These are phyloP conservation scores for Eurotiales sp. DNA, from an alignment of 2,329 filamentous ascomycete species.

Conservation along the genomic window DNA sequence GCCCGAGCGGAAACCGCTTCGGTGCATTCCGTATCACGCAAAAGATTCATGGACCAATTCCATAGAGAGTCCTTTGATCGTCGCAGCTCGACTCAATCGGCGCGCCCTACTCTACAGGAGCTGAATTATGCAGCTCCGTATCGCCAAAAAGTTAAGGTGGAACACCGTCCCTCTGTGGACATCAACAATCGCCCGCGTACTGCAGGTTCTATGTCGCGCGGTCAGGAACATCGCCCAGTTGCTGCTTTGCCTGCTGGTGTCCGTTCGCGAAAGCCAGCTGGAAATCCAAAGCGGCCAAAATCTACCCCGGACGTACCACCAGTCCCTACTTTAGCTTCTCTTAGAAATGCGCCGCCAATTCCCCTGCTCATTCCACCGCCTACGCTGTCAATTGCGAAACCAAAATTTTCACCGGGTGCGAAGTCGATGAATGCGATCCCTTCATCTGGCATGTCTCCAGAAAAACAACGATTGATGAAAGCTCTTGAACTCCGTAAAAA, in stretches of 20 bases:
- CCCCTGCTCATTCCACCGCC: conserved; percentile 39
- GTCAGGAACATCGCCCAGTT: conserved; percentile 61
- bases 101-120: conserved; percentile 43
- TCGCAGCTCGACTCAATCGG: conserved; percentile 39
- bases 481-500: conserved; percentile 86
- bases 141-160: conserved; percentile 74
- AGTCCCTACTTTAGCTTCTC: conserved; percentile 24
- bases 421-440: conserved; percentile 44
- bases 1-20: conserved; percentile 22
- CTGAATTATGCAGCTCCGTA: conserved; percentile 38
- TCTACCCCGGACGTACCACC: conserved; percentile 38
- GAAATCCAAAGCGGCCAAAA: conserved; percentile 36
- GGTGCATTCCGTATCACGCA: conserved; percentile 23
- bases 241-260: conserved; percentile 78
- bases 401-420: conserved; percentile 35
- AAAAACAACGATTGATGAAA: conserved; percentile 91
- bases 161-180: conserved; percentile 70
- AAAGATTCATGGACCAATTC: conserved; percentile 33
- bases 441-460: conserved; percentile 67
- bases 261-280: conserved; percentile 58
- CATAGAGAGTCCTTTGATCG: conserved; percentile 32
- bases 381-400: conserved; percentile 30
- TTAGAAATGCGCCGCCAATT: conserved; percentile 32
- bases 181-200: conserved; percentile 60
- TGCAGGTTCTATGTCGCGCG: conserved; percentile 45